Conservation (phyloP, 805 yeast species). For the Candida insectorum region DNA sequence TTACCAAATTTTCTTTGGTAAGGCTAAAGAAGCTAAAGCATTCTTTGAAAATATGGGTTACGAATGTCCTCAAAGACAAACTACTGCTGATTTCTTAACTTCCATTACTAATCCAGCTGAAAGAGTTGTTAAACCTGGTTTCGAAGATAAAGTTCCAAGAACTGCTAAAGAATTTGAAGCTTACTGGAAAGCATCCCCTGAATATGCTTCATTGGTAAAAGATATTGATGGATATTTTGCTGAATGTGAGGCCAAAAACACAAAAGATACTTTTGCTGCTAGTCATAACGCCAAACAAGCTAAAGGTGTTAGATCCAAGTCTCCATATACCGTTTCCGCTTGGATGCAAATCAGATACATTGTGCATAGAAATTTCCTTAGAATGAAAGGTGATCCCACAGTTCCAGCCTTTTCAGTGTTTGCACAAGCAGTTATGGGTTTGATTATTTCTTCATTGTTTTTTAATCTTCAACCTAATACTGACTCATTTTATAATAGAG, state of each 20-base stretch:
- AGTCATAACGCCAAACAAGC: slow-evolving; percentile 35
- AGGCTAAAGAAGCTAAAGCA: slow-evolving; percentile 38
- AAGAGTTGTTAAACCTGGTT: slow-evolving; percentile 48
- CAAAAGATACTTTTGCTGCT: slow-evolving; percentile 16
- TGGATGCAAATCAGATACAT: slow-evolving; percentile 50
- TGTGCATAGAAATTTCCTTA: slow-evolving; percentile 50
- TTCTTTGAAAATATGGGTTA: slow-evolving; percentile 61
- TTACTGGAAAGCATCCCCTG: slow-evolving; percentile 63
- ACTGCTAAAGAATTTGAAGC: slow-evolving; percentile 56
- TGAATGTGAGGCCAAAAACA: slow-evolving; percentile 14
- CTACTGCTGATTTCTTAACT: too few relatives aligned
- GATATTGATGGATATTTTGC: slow-evolving; percentile 41
- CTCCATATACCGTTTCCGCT: slow-evolving; percentile 42
- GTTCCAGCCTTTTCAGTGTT: slow-evolving; percentile 48
- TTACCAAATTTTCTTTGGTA: slow-evolving; percentile 46
- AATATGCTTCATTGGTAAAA: slow-evolving; percentile 35
- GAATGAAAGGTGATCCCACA: slow-evolving; percentile 54
- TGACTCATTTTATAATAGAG: slow-evolving; percentile 56
- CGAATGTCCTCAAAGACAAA: slow-evolving; percentile 57
- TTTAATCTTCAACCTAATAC: slow-evolving; percentile 50
- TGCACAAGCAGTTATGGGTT: slow-evolving; percentile 53
- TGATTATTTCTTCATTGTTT: slow-evolving; percentile 50
- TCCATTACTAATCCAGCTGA: slow-evolving; percentile 67
- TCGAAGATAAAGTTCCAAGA: slow-evolving; percentile 49
- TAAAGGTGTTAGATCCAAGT: slow-evolving; percentile 29